phyloP scores from a whole-genome alignment of 139 green algal genomes.

The Chlorella sp. region DNA sequence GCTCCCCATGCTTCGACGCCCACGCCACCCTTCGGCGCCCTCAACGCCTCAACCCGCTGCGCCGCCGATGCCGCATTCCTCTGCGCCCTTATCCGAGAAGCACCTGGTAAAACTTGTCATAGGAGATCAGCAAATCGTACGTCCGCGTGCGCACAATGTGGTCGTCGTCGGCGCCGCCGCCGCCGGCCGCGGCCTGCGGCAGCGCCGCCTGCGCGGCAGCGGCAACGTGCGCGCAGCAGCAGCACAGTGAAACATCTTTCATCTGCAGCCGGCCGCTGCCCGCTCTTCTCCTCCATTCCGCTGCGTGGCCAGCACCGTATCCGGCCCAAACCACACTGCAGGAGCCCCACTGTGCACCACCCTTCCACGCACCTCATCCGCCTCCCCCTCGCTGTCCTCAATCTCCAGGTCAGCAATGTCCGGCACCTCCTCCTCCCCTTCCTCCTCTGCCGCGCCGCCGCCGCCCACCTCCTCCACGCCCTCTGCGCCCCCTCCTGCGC shows the following conservation, averaged over 20 bases:
- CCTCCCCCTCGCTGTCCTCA: slow-evolving; percentile 54
- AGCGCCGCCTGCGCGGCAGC: slow-evolving; percentile 37
- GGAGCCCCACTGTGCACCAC: background rate
- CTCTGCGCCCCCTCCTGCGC: background rate
- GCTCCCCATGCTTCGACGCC: too few relatives aligned
- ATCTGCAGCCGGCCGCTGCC: too few relatives aligned
- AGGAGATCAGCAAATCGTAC: slow-evolving; percentile 93
- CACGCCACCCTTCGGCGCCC: too few relatives aligned
- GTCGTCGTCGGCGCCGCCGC: slow-evolving; percentile 9
- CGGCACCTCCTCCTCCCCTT: slow-evolving; percentile 69
- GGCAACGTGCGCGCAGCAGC: background rate
- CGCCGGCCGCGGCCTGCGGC: background rate
- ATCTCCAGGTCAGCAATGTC: slow-evolving; percentile 80
- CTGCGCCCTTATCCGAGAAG: too few relatives aligned
- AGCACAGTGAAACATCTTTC: too few relatives aligned
- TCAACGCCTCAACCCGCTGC: too few relatives aligned
- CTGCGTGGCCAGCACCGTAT: too few relatives aligned
- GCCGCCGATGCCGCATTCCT: too few relatives aligned
- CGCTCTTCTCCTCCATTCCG: too few relatives aligned
- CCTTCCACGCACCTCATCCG: slow-evolving; percentile 52
- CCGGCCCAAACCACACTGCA: too few relatives aligned
- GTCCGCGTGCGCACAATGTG: slow-evolving; percentile 79
- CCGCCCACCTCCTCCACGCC: background rate
- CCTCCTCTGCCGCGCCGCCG: background rate
- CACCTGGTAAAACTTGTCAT: slow-evolving; percentile 92